Evolutionary conservation across 345 rosid genomes (phyloP).

Genomic region (Salix exigua): DNA sequence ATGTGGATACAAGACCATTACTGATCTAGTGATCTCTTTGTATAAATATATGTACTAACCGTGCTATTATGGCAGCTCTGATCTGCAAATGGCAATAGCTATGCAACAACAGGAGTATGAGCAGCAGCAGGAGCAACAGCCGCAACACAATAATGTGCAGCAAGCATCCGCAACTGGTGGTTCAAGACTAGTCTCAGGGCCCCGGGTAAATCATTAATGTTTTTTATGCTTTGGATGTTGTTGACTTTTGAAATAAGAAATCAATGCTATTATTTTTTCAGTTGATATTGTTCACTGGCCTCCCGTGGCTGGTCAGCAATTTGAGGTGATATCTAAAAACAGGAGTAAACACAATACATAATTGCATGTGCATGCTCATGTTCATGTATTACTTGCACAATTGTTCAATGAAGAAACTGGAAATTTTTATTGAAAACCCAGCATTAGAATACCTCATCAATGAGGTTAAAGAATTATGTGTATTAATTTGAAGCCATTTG

Average conservation of each 20-base stretch:
- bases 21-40: neutral
- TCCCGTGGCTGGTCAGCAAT: neutral
- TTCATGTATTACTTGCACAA: neutral
- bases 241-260: neutral
- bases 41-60: constrained; percentile 2
- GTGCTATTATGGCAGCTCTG: constrained; percentile 56
- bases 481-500: neutral
- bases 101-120: constrained; percentile 96
- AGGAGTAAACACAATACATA: neutral
- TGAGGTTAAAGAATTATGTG: neutral
- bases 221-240: neutral
- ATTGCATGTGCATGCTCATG: neutral
- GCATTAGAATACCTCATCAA: neutral
- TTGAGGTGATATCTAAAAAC: neutral
- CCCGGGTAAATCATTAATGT: constrained; percentile 50
- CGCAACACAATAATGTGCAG: constrained; percentile 48
- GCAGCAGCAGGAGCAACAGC: constrained; percentile 60
- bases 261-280: neutral
- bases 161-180: constrained; percentile 46
- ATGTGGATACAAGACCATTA: neutral
- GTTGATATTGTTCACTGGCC: neutral
- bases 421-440: neutral
- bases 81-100: constrained; percentile 94
- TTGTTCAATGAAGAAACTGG: neutral
- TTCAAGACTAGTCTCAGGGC: constrained; percentile 78